Base-by-base conservation (phyloP, 768 basidiomycete genomes). In the Amanita inopinata region DNA sequence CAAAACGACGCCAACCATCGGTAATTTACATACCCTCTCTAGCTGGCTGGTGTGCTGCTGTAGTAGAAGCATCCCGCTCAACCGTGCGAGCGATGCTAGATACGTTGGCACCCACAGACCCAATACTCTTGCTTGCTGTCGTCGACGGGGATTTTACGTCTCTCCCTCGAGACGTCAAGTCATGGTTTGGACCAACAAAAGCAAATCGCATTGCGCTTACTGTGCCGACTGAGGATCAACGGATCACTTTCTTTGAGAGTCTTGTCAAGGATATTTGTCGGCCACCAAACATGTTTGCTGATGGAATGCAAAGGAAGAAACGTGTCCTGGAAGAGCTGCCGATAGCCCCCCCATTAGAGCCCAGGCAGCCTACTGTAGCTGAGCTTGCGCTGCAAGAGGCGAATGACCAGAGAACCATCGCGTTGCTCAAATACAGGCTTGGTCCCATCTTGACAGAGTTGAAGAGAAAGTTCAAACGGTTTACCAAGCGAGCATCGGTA, bases 1-100 rank as follows among this genome's bases (percentile, higher is more conserved):
- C 94, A 0, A 98, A 97, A 57, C 80, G 94, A 19, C 89, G 96
- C 57, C 92, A 94, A 52, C 96, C 96, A 0, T 92, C 91, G 0
- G 83, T 98, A 27, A 76, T 99, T 36, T 98, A 93, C 60, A 88
- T 99, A 22, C 94, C 94, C 0, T 86, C 89, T 1, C 74, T 99
- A 4, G 54, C 77, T 1, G 75, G 81, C 0, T 98, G 93, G 92
- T 85, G 84, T 49, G 68, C 79, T 0, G 79, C 90, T 2, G 76
- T 98, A 17, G 74, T 83, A 0, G 92, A 97, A 51, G 82, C 83
- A 0, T 74, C 90, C 0, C 74, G 91, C 7, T 74, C 83, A 2
- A 94, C 91, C 0, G 76, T 97, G 24, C 82, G 81, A 32, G 80
- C 92, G 1, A 83, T 97, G 76, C 77, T 99, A 8, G 92, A 96